Evolutionary conservation across 306 rosid species (phyloP).

Genomic region (Sindora glabra): DNA sequence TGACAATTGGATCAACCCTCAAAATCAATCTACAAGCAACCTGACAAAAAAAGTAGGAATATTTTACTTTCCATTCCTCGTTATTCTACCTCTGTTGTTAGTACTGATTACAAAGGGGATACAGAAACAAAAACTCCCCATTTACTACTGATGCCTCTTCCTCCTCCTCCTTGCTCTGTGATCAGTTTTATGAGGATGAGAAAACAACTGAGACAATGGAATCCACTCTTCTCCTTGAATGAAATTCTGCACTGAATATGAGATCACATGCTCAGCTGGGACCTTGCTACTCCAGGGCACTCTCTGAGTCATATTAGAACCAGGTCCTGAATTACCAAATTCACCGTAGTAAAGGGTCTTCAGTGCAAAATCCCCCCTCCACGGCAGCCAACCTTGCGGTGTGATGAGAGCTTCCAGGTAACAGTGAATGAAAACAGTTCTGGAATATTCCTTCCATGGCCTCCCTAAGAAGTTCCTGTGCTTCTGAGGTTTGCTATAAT

Average conservation of each 20-base stretch:
- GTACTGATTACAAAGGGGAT: conserved; percentile 7
- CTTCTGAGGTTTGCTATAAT: conserved; percentile 49
- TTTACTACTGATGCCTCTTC: background rate
- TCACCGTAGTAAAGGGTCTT: conserved; percentile 80
- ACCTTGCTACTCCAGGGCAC: conserved; percentile 59
- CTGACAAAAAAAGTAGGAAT: too few relatives aligned
- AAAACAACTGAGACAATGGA: conserved; percentile 24
- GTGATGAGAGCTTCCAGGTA: conserved; percentile 39
- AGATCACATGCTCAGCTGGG: conserved; percentile 36
- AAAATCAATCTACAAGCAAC: too few relatives aligned
- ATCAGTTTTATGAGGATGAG: background rate
- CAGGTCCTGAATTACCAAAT: conserved; percentile 41
- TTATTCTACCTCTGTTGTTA: too few relatives aligned
- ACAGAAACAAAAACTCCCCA: background rate
- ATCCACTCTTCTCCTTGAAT: conserved; percentile 83
- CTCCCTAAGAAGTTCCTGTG: conserved; percentile 86
- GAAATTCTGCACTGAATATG: conserved; percentile 62
- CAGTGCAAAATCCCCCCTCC: conserved; percentile 57
- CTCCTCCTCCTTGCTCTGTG: background rate
- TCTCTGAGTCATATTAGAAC: conserved; percentile 38
- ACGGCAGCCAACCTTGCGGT: conserved; percentile 68
- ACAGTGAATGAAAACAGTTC: conserved; percentile 54
- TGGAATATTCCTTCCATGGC: conserved; percentile 89
- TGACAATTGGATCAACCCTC: too few relatives aligned
- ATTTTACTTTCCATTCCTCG: too few relatives aligned